These are phyloP conservation scores for Raphanus hybrid DNA, from an alignment of 441 rosid species.

Conservation along the genomic window DNA sequence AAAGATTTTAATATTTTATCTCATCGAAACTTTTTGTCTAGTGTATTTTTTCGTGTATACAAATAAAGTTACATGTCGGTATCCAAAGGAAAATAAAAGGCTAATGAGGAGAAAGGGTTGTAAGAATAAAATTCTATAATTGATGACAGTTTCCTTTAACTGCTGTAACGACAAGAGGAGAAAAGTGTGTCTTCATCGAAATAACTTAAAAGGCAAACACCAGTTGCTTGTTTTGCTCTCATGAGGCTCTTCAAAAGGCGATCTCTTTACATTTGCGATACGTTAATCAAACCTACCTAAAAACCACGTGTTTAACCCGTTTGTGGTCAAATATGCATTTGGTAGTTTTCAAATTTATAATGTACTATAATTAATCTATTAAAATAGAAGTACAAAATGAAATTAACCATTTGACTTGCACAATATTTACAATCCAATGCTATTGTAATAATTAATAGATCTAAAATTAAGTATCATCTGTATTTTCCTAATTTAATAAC, in stretches of 20 bases:
- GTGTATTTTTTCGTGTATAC: not conserved
- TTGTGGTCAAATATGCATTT: not conserved
- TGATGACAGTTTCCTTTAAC: constrained; percentile 1
- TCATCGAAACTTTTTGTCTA: not conserved
- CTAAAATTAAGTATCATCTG: too few species aligned
- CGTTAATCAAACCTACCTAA: not conserved
- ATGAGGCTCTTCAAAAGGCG: constrained; percentile 20
- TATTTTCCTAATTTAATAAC: too few species aligned
- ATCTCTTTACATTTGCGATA: constrained; percentile 8
- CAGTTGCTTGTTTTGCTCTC: constrained; percentile 21
- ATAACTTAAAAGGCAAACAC: constrained; percentile 3
- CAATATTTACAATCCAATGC: too few species aligned
- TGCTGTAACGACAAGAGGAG: constrained; percentile 9
- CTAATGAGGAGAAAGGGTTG: constrained; percentile 20
- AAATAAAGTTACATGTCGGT: constrained; percentile 17
- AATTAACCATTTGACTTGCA: too few species aligned
- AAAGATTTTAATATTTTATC: too few species aligned
- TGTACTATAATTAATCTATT: too few species aligned
- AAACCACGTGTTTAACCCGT: constrained; percentile 5
- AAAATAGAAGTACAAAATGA: too few species aligned
- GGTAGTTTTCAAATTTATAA: not conserved
- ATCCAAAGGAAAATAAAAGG: constrained; percentile 8
- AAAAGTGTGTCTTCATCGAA: constrained; percentile 13
- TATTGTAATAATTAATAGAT: too few species aligned
- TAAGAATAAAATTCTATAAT: constrained; percentile 17